phyloP scores from a whole-genome alignment of 73 alveolate species.

The Paramecium primaurelia region DNA sequence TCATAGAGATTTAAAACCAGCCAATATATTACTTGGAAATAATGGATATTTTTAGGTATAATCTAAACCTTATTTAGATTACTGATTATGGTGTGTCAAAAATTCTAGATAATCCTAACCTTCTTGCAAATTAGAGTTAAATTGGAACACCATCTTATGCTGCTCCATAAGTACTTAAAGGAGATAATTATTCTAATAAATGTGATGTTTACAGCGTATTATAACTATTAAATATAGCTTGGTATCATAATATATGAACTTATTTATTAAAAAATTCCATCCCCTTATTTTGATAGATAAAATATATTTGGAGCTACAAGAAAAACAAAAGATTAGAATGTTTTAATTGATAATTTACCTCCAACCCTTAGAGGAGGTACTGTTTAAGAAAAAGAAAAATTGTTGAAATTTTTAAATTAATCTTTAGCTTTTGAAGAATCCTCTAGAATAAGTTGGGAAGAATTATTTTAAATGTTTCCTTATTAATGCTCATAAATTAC shows the following conservation, averaged over 20 bases:
- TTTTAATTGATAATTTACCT: neutral
- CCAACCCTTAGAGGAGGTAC: neutral
- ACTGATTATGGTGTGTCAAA: neutral
- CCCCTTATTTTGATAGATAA: no score
- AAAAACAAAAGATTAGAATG: neutral
- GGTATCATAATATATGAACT: neutral
- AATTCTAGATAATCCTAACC: neutral
- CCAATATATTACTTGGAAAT: neutral
- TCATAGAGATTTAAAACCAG: conserved; percentile 58
- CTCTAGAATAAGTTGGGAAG: neutral
- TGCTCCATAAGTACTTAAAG: neutral
- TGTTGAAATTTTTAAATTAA: neutral
- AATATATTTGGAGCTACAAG: neutral
- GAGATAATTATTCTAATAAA: conserved; percentile 11
- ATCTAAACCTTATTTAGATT: neutral
- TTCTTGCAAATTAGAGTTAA: neutral
- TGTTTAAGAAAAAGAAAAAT: neutral
- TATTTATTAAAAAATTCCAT: neutral
- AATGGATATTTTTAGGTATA: neutral
- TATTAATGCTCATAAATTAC: neutral
- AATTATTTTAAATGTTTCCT: neutral
- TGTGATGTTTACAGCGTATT: conserved; percentile 37
- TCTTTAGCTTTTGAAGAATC: neutral
- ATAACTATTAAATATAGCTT: neutral
- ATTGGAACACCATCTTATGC: conserved; percentile 38